A percentile compares a stretch with the other conserved stretches of the same genome.
Conservation (phyloP, 208 protist species). For the Spongospora subterranea region DNA sequence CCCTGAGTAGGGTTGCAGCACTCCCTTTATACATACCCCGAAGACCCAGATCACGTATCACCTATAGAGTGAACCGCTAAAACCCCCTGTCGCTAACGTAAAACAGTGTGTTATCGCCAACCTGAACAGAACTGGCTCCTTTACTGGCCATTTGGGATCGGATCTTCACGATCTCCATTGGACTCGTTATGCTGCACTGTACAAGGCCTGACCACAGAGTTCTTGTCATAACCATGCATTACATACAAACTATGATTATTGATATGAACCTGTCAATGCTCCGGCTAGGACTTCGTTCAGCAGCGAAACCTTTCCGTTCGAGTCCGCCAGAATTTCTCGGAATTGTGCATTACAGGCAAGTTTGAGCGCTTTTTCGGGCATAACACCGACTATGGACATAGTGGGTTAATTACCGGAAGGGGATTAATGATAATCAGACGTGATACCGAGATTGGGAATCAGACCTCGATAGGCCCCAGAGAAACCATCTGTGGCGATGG, state of each 20-base stretch:
- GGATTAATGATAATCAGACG: neutral
- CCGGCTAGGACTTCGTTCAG: conserved; percentile 7
- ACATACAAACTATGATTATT: no score
- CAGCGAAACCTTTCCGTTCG: neutral
- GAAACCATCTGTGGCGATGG: neutral
- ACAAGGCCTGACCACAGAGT: no score
- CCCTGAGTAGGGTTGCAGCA: conserved; percentile 27
- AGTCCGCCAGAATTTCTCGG: conserved; percentile 16
- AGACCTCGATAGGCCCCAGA: conserved; percentile 27
- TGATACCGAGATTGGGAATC: conserved; percentile 8
- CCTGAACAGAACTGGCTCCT: neutral
- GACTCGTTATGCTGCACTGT: conserved; percentile 6
- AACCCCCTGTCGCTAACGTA: neutral
- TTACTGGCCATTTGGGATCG: neutral
- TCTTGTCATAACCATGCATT: no score
- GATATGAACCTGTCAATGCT: conserved; percentile 35
- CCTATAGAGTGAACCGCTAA: neutral
- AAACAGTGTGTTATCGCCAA: neutral
- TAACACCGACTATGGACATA: neutral
- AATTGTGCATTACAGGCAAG: conserved; percentile 54
- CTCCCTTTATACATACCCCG: conserved; percentile 12
- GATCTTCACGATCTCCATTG: conserved; percentile 53
- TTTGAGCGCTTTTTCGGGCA: conserved; percentile 48
- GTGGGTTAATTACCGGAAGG: neutral
- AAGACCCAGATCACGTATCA: neutral